Conservation (phyloP, 768 basidiomycete species). For the Sistotremastrum niveocremeum region DNA sequence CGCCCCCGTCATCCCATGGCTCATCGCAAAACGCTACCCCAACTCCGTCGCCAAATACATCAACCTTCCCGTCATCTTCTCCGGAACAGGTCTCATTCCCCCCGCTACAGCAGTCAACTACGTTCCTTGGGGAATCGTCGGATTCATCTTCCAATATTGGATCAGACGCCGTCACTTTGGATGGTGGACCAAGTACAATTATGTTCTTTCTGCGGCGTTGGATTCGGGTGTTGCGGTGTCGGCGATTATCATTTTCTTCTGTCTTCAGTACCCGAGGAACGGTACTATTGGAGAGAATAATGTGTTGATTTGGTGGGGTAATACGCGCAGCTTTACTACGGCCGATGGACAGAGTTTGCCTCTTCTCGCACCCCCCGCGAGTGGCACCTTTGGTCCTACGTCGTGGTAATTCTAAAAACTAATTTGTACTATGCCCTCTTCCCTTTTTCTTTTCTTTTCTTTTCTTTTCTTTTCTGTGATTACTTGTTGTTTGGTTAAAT, state of each 20-base stretch:
- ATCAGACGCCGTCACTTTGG: slow-evolving; percentile 47
- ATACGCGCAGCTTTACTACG: slow-evolving; percentile 24
- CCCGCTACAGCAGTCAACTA: slow-evolving; percentile 58
- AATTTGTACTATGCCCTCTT: no score
- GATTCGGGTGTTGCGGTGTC: slow-evolving; percentile 56
- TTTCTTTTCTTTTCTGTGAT: no score
- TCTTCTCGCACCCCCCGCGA: slow-evolving; percentile 1
- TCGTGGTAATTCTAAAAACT: neutral
- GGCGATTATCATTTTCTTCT: slow-evolving; percentile 43
- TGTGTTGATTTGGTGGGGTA: slow-evolving; percentile 62
- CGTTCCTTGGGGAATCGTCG: slow-evolving; percentile 51
- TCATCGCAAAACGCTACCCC: slow-evolving; percentile 46
- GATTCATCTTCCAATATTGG: slow-evolving; percentile 51
- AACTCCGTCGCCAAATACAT: slow-evolving; percentile 45
- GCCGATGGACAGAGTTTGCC: slow-evolving; percentile 15
- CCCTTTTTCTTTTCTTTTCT: no score
- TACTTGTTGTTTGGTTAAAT: no score
- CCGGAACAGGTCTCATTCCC: slow-evolving; percentile 45
- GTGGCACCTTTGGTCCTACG: slow-evolving; percentile 7
- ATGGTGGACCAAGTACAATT: slow-evolving; percentile 52
- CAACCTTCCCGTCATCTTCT: slow-evolving; percentile 37
- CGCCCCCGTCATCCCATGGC: slow-evolving; percentile 41
- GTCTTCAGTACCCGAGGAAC: slow-evolving; percentile 49
- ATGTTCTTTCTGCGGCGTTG: slow-evolving; percentile 59
- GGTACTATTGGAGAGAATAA: slow-evolving; percentile 42